Percentiles rank a stretch among this genome's conserved stretches.
These are phyloP conservation scores for Nicotiana attenuata DNA, from an alignment of 257 asterid species.

Conservation along the genomic window DNA sequence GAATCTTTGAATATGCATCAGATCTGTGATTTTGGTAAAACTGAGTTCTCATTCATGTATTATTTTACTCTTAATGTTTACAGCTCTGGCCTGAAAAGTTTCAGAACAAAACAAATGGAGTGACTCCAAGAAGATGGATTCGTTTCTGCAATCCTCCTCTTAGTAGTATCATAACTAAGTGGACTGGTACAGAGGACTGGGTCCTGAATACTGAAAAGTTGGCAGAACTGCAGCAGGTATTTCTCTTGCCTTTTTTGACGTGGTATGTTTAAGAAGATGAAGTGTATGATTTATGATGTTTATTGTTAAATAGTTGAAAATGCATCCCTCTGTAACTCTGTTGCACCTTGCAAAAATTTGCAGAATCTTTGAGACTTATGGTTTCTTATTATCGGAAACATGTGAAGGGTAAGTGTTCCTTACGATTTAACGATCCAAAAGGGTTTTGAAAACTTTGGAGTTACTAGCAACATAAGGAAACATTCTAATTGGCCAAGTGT, in stretches of 20 bases:
- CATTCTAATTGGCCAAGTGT: neutral
- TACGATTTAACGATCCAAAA: neutral
- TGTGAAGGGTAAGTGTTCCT: neutral
- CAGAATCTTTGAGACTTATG: neutral
- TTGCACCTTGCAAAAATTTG: neutral
- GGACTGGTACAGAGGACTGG: constrained; percentile 76
- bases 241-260: neutral
- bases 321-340: neutral
- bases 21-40: neutral
- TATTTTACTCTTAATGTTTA: constrained; percentile 10
- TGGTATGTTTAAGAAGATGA: neutral
- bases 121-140: constrained; percentile 89
- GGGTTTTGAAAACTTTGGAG: neutral
- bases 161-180: constrained; percentile 59
- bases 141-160: constrained; percentile 71
- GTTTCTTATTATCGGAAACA: neutral
- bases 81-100: constrained; percentile 88
- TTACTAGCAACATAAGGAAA: neutral
- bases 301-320: neutral
- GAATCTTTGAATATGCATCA: neutral
- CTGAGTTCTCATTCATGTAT: constrained; percentile 8
- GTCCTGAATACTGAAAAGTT: constrained; percentile 60
- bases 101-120: constrained; percentile 86
- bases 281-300: neutral
- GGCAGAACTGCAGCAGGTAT: constrained; percentile 69